A percentile compares a stretch with the other conserved stretches of the same genome.
Conservation (phyloP, 2,329 filamentous ascomycete species). For the Trichoderma guizhouense region DNA sequence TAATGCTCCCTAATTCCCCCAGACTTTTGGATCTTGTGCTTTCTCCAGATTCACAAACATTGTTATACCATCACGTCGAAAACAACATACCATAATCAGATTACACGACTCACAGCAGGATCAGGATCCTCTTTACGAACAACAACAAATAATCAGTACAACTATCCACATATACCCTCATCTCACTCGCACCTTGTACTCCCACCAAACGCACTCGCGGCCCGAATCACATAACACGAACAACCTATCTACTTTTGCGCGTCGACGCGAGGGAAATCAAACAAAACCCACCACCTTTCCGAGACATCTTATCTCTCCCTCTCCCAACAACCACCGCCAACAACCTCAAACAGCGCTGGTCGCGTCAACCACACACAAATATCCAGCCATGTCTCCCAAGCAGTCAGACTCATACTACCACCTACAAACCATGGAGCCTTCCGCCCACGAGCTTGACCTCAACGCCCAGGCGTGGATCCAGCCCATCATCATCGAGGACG, state of each 20-base stretch:
- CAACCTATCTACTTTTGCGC: neutral
- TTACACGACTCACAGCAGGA: neutral
- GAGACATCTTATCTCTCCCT: neutral
- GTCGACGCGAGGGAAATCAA: neutral
- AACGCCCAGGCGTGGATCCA: constrained; percentile 46
- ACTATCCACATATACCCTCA: neutral
- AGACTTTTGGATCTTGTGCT: neutral
- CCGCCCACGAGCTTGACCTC: constrained; percentile 34
- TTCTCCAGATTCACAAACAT: neutral
- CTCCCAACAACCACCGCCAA: neutral
- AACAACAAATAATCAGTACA: neutral
- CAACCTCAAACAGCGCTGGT: constrained; percentile 6
- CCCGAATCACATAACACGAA: neutral
- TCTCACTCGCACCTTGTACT: neutral
- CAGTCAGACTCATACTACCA: constrained; percentile 23
- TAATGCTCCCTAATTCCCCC: constrained; percentile 13
- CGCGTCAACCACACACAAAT: neutral
- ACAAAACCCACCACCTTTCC: neutral
- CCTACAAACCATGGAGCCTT: constrained; percentile 32
- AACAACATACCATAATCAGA: neutral
- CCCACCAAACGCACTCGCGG: neutral
- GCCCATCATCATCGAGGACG: constrained; percentile 58
- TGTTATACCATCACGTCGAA: neutral
- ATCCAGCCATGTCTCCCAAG: constrained; percentile 8
- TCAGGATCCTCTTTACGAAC: constrained; percentile 14